These are phyloP conservation scores for Quercus suber DNA, from an alignment of 306 rosid genomes.

Conservation along the genomic window DNA sequence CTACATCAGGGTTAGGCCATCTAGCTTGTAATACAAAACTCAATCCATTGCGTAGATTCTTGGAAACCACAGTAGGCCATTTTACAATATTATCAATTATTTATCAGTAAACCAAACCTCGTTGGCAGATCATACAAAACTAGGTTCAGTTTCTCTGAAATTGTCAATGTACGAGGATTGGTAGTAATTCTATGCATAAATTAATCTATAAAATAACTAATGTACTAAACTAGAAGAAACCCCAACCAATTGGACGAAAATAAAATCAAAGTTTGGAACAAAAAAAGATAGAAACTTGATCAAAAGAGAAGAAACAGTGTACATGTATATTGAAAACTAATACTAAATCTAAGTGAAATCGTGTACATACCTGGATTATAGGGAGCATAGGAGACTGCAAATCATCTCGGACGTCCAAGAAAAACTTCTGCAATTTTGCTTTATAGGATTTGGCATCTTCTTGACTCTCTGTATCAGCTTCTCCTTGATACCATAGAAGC, in stretches of 20 bases:
- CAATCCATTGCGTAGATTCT: background rate
- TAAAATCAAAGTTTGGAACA: no score
- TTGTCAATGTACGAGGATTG: no score
- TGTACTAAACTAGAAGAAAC: no score
- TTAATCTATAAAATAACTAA: no score
- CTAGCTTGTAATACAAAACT: background rate
- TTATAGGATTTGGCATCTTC: slow-evolving; percentile 47
- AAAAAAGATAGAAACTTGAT: background rate
- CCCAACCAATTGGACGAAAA: no score
- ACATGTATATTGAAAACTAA: background rate
- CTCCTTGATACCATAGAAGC: slow-evolving; percentile 85
- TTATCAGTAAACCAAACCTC: no score
- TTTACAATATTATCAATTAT: no score
- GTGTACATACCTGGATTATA: slow-evolving; percentile 55
- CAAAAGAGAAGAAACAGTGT: no score
- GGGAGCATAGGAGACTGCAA: slow-evolving; percentile 69
- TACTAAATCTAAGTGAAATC: no score
- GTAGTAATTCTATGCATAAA: no score
- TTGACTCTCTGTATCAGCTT: slow-evolving; percentile 44
- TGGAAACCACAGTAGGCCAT: no score
- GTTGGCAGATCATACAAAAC: no score
- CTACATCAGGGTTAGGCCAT: background rate
- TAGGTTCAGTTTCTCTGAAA: background rate
- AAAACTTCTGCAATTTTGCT: slow-evolving; percentile 41
- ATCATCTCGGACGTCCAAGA: slow-evolving; percentile 55